Base-by-base conservation (phyloP, 257 asterid species). In the Nicotiana attenuata region DNA sequence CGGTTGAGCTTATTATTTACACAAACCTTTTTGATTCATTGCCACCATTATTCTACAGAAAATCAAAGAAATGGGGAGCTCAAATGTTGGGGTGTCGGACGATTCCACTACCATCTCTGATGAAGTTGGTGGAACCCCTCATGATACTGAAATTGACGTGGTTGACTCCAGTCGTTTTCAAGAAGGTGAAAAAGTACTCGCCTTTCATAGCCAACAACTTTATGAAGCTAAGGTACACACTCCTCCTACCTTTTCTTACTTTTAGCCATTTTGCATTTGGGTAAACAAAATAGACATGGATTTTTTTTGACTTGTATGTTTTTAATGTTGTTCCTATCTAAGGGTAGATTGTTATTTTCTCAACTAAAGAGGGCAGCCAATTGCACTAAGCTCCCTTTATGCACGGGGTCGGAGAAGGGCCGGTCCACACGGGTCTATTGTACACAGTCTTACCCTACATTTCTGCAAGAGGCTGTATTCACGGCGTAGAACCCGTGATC, bases 181-280 rank as follows among this genome's bases (percentile, higher is more conserved):
- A 68, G 89, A 80, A 77, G 96, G 96, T 38, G 97, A 94, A 82
- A 77, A n/a, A 38, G 98, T 94, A 83, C 89, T 94, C 17, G 95
- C 93, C 73, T 90, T 52, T 79, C 93, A 88, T 80, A 86, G 88
- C 68, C 77, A 68, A 63, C 82, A 80, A 57, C 77, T 92, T 28
- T 94, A 93, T 85, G 89, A 84, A 57, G 98, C 97, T 85, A 94
- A 92, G 96, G 98, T 92, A 83, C 33, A 24, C 35, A 20, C 17
- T 66, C 45, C 60, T 52, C 45, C 55, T 52, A 8, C 24, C 35
- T 24, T 31, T 28, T 14, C 16, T 33, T 35, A n/a, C 56, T 57
- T 73, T 50, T 15, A 24, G 3, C 24, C 1, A 28, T 26, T 24
- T 75, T 75, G 79, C 80, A 75, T 50, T 75, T 50, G 63, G 24